Evolutionary conservation across 1,284 basidiomycete genomes (phyloP), one percentile per base, ranked within the genome.

Genomic region (Xerocomus nothofagi): DNA sequence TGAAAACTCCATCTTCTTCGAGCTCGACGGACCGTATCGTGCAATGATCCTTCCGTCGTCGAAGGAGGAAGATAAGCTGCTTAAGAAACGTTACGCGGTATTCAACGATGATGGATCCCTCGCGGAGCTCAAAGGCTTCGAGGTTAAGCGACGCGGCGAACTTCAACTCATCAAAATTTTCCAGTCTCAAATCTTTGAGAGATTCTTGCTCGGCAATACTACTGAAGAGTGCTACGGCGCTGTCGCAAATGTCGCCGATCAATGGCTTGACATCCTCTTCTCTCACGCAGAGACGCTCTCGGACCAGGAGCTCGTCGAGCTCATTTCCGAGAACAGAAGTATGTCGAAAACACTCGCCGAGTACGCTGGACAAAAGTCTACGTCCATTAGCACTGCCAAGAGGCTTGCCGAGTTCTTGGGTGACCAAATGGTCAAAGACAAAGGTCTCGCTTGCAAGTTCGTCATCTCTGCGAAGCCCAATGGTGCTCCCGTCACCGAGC

Each of bases 1-100:
- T 71, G 97, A 99, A 71, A 99, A 99, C 73, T 97, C 93, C n/a
- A 99, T 99, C 71, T 99, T 99, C 76, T 99, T 99, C 75, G 97
- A 99, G 70, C 80, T 99, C 49, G 97, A 99, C 64, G 97, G 97
- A 1, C 97, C 97, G 0, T 99, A 99, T 75, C 92, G 86, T 59
- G 97, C 97, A 7, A 99, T 99, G 97, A 98, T 99, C 61, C 79
- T 99, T 24, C 97, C 97, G 2, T 97, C 94, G 7, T 99, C 96
- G 3, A 99, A 99, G 65, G 97, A 99, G 71, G 97, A 99, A 71
- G 97, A 99, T 71, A 99, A 99, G 68, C 70, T 99, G 56, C 75
- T 99, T 62, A 99, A 99, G 78, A 99, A 99, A 71, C 91, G 97
- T 41, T 99, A 99, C 62, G 97, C 97, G 5, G 97, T 99, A n/a